Evolutionary conservation across 2,329 filamentous ascomycete species (phyloP), one percentile per base, ranked within the genome.

Genomic region (Elsinoe ampelina): DNA sequence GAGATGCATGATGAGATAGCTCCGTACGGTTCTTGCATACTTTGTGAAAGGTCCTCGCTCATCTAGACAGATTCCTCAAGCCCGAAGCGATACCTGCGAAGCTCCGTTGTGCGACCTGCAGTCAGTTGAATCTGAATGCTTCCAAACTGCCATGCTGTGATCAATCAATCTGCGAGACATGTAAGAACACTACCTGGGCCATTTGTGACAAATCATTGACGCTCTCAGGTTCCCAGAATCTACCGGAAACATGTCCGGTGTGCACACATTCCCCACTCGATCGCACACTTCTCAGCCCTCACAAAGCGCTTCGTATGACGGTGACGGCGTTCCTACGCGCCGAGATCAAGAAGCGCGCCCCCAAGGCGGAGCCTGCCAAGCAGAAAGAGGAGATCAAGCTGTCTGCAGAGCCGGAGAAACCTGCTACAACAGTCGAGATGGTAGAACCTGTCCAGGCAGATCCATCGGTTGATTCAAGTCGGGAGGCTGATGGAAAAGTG

Each of bases 61-160:
- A 11, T 13, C 17, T 58, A 62, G 43, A 63, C 58, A 95, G 89
- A 70, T 85, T 87, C 51, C 78, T 95, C 59, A 76, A 82, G 17
- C 82, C 86, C 62, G 88, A 92, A 65, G 89, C 93, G 61, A 90
- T 96, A 58, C 93, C 93, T n/a, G 89, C 91, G 66, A 96, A 95
- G 77, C 80, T 98, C 61, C 87, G 91, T 72, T 98, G 93, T 77
- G 89, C 89, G 54, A 88, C 89, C 64, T 98, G 93, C 74, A 93
- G 87, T 74, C 90, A 88, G 71, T 79, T 97, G 58, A 91, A 90
- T 30, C 77, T 95, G 62, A 95, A 96, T 69, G 89, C 92, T 7
- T 95, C 89, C 70, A 87, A 91, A 61, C 78, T 96, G 26, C 89
- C 91, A 1, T 98, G 93, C 73, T 98, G 93, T 71, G 93, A 96